phyloP scores from a whole-genome alignment of 2,329 filamentous ascomycete genomes.

The Xylariaceae sp. region DNA sequence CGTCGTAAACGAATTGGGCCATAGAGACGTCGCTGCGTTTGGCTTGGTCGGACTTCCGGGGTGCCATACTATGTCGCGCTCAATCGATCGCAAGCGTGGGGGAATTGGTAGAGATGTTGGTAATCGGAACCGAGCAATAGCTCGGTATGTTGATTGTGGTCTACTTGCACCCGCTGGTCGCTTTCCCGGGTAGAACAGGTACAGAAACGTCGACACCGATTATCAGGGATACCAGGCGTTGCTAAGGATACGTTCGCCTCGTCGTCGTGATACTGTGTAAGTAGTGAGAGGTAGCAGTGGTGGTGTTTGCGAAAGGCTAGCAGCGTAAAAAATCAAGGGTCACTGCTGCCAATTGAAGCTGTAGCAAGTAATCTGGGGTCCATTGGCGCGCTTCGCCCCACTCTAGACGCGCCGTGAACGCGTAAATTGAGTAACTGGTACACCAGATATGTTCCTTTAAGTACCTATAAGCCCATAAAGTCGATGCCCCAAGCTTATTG shows the following conservation, averaged over 20 bases:
- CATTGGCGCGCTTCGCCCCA: constrained; percentile 10
- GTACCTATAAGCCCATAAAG: neutral
- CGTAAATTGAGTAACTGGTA: constrained; percentile 16
- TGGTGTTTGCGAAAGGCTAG: neutral
- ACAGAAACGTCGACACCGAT: no score
- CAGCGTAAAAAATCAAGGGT: no score
- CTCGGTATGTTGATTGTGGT: neutral
- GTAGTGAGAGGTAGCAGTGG: neutral
- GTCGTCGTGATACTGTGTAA: neutral
- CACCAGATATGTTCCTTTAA: neutral
- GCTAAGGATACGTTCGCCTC: neutral
- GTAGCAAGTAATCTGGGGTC: neutral
- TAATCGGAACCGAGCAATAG: neutral
- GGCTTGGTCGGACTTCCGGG: constrained; percentile 48
- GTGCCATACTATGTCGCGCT: constrained; percentile 40
- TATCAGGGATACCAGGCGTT: no score
- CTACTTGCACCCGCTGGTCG: no score
- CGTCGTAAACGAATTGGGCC: constrained; percentile 41
- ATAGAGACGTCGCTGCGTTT: constrained; percentile 42
- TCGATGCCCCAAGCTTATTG: no score
- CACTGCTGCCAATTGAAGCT: constrained; percentile 2
- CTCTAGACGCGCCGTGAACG: constrained; percentile 20
- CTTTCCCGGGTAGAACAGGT: no score
- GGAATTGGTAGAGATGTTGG: neutral
- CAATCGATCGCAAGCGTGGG: neutral